These are phyloP conservation scores for Amanita subjunquillea DNA, from an alignment of 768 basidiomycete genomes.

Conservation along the genomic window DNA sequence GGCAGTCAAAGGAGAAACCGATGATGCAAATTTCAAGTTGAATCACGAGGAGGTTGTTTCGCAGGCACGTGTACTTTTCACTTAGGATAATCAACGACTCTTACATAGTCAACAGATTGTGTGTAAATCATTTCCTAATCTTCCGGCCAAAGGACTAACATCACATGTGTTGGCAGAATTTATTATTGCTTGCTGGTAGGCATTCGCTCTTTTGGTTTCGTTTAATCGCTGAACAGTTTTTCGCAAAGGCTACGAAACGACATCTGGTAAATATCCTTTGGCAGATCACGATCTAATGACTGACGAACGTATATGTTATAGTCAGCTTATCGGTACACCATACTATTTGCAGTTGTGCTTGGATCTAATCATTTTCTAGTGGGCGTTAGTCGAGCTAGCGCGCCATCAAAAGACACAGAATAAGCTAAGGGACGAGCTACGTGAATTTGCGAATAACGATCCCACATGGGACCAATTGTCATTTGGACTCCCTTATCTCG, in stretches of 20 bases:
- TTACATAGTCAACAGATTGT: slow-evolving; percentile 5
- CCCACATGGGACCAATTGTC: slow-evolving; percentile 31
- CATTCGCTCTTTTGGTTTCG: background rate
- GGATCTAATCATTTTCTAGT: slow-evolving; percentile 6
- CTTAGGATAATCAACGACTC: background rate
- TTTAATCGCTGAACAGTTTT: background rate
- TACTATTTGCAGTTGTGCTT: background rate
- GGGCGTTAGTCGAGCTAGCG: slow-evolving; percentile 15
- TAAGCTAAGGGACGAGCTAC: slow-evolving; percentile 11
- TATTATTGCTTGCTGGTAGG: slow-evolving; percentile 26
- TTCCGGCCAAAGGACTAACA: background rate
- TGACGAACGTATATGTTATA: background rate
- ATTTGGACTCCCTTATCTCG: slow-evolving; percentile 32
- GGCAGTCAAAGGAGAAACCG: slow-evolving; percentile 25
- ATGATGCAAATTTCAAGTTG: slow-evolving; percentile 21
- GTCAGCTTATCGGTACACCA: background rate
- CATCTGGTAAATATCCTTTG: slow-evolving; percentile 24
- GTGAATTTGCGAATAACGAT: slow-evolving; percentile 13
- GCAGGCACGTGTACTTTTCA: slow-evolving; percentile 15
- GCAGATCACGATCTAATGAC: background rate
- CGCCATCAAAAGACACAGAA: slow-evolving; percentile 10
- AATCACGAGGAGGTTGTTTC: slow-evolving; percentile 26
- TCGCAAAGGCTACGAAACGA: slow-evolving; percentile 42
- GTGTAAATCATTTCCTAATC: background rate
- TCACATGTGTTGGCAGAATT: slow-evolving; percentile 15